Conservation (phyloP, 148 eudicot genomes). For the Dysphania ambrosioides region DNA sequence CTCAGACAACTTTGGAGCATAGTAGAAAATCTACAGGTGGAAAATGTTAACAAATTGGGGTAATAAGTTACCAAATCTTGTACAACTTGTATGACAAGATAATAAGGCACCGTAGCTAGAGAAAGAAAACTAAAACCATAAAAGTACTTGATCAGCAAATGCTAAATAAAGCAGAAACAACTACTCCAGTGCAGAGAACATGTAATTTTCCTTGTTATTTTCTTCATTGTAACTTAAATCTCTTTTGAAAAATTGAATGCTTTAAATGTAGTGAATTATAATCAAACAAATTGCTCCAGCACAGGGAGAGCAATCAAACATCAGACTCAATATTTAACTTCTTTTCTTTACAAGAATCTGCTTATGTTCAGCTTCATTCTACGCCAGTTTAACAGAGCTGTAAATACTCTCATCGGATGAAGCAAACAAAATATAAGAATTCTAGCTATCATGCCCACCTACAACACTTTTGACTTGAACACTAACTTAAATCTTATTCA, state of each 20-base stretch:
- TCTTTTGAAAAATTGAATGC: too few species aligned
- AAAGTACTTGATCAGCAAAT: not conserved
- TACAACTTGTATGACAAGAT: not conserved
- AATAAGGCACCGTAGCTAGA: not conserved
- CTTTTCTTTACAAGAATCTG: not conserved
- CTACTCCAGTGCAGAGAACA: too few species aligned
- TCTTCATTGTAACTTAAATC: not conserved
- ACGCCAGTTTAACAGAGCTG: not conserved
- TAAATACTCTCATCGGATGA: not conserved
- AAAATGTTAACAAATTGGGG: slow-evolving; percentile 5
- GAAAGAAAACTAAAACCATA: not conserved
- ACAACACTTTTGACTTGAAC: not conserved
- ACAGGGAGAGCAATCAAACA: not conserved
- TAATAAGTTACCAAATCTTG: not conserved
- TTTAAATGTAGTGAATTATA: too few species aligned
- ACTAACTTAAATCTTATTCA: not conserved
- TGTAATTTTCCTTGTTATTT: not conserved
- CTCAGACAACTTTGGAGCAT: slow-evolving; percentile 88
- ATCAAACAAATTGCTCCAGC: not conserved
- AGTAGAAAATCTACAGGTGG: slow-evolving; percentile 66
- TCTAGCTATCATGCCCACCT: not conserved
- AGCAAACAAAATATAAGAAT: not conserved
- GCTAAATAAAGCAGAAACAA: not conserved
- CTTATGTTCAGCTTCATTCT: not conserved
- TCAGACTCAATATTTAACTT: not conserved